Percentiles rank a stretch among this genome's conserved stretches.
These are phyloP conservation scores for Podila epicladia DNA, from an alignment of 192 early-diverging fungal species.

Conservation along the genomic window DNA sequence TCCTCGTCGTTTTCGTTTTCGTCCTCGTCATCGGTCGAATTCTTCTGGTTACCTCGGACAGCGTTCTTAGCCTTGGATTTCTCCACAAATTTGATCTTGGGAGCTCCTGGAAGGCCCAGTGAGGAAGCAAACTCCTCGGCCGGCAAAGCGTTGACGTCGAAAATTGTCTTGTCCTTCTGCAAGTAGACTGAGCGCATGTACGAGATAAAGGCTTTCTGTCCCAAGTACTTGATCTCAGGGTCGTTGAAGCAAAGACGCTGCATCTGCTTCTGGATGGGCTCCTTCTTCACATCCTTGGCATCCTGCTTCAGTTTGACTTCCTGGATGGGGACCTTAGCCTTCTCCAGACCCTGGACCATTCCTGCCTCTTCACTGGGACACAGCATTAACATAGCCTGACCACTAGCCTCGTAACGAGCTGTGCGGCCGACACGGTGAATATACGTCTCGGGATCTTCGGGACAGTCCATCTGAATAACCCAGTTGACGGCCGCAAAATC, in stretches of 20 bases:
- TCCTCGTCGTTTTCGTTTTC: constrained; percentile 51
- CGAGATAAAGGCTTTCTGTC: constrained; percentile 95
- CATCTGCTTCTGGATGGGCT: constrained; percentile 83
- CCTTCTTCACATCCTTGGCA: constrained; percentile 69
- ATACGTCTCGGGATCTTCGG: constrained; percentile 96
- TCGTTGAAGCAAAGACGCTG: constrained; percentile 93
- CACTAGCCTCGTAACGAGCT: constrained; percentile 90
- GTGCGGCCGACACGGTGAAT: constrained; percentile 99
- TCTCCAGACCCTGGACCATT: constrained; percentile 77
- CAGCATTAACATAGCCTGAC: constrained; percentile 88
- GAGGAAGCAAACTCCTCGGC: constrained; percentile 88
- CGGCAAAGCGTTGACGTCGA: constrained; percentile 88
- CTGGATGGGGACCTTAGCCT: constrained; percentile 88
- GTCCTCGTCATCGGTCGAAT: constrained; percentile 45
- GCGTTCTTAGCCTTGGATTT: constrained; percentile 76
- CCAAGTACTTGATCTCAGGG: constrained; percentile 96
- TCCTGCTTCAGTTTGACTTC: constrained; percentile 87
- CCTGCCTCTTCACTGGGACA: constrained; percentile 88
- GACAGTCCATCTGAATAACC: constrained; percentile 98
- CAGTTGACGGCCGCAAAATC: constrained; percentile 99
- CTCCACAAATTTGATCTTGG: constrained; percentile 92
- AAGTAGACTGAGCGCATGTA: constrained; percentile 94
- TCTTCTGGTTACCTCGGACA: constrained; percentile 62
- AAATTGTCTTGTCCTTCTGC: constrained; percentile 91
- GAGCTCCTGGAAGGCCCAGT: constrained; percentile 94